Conservation (phyloP, 495 filamentous ascomycete species). For the Hapsidospora chrysogenum region DNA sequence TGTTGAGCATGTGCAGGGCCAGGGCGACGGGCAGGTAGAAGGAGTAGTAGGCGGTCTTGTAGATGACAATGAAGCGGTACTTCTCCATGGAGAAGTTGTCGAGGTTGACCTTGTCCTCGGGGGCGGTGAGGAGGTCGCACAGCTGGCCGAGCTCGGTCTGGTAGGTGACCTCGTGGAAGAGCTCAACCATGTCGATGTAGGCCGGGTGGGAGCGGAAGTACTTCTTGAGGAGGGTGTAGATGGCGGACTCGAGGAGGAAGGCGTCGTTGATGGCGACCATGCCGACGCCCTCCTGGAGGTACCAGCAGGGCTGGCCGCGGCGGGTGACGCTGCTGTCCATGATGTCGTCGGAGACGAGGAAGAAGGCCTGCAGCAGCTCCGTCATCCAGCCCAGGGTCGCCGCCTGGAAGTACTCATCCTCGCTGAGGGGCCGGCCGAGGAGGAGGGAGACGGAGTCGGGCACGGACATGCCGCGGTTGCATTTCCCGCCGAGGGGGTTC, state of each 20-base stretch:
- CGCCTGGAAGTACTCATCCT: conserved; percentile 69
- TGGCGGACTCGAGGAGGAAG: conserved; percentile 83
- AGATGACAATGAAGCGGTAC: conserved; percentile 96
- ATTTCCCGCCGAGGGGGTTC: conserved; percentile 90
- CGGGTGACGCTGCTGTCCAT: conserved; percentile 94
- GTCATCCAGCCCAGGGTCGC: conserved; percentile 90
- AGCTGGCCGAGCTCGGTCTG: conserved; percentile 90
- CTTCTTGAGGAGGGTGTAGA: conserved; percentile 85
- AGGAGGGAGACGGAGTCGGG: conserved; percentile 77
- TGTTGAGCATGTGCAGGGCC: conserved; percentile 61
- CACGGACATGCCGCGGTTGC: conserved; percentile 96
- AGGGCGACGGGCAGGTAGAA: conserved; percentile 98
- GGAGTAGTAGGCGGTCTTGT: conserved; percentile 97
- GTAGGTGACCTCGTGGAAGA: conserved; percentile 87
- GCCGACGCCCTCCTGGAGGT: conserved; percentile 68
- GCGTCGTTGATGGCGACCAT: conserved; percentile 96
- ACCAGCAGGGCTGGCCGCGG: conserved; percentile 91
- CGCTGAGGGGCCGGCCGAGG: conserved; percentile 48
- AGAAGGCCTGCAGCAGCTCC: conserved; percentile 95
- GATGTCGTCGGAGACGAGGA: conserved; percentile 95
- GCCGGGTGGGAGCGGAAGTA: conserved; percentile 69
- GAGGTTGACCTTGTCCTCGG: conserved; percentile 80
- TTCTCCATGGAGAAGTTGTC: conserved; percentile 88
- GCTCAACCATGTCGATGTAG: conserved; percentile 81
- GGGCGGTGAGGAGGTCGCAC: conserved; percentile 88